phyloP scores from a whole-genome alignment of 345 rosid genomes.

The Noccaea bulbosa region DNA sequence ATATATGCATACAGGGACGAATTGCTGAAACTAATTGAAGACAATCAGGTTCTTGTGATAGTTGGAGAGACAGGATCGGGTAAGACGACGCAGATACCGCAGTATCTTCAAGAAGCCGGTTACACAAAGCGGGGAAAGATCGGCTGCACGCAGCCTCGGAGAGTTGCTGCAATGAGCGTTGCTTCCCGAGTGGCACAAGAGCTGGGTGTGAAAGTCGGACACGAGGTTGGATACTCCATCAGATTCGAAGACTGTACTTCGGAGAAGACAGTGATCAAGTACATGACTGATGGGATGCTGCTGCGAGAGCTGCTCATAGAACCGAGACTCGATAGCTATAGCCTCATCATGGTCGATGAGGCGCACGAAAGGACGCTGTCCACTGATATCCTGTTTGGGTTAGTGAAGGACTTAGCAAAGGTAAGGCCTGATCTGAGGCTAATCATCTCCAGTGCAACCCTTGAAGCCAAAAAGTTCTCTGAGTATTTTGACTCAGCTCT shows the following conservation, averaged over 20 bases:
- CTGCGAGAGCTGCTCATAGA: conserved; percentile 85
- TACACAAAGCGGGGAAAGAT: conserved; percentile 84
- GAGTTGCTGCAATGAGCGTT: conserved; percentile 97
- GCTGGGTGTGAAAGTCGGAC: conserved; percentile 87
- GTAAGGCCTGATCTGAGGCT: conserved; percentile 78
- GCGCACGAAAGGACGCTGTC: conserved; percentile 97
- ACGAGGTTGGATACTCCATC: conserved; percentile 94
- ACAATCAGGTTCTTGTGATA: conserved; percentile 85
- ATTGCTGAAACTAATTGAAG: conserved; percentile 65
- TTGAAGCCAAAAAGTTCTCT: conserved; percentile 94
- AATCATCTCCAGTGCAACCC: conserved; percentile 91
- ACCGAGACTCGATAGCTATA: conserved; percentile 82
- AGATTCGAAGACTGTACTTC: conserved; percentile 97
- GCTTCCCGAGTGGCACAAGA: conserved; percentile 95
- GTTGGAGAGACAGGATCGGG: conserved; percentile 98
- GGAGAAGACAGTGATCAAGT: conserved; percentile 80
- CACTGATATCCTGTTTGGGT: conserved; percentile 62
- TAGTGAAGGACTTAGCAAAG: conserved; percentile 70
- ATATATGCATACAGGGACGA: conserved; percentile 71
- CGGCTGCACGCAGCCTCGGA: conserved; percentile 93
- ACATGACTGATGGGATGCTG: conserved; percentile 98
- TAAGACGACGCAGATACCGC: conserved; percentile 94
- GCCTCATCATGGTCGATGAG: conserved; percentile 90
- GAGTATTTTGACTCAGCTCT: conserved; percentile 89
- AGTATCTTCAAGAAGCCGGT: conserved; percentile 86